Evolutionary conservation across 257 asterid genomes (phyloP).

Genomic region (Nicotiana knightiana): DNA sequence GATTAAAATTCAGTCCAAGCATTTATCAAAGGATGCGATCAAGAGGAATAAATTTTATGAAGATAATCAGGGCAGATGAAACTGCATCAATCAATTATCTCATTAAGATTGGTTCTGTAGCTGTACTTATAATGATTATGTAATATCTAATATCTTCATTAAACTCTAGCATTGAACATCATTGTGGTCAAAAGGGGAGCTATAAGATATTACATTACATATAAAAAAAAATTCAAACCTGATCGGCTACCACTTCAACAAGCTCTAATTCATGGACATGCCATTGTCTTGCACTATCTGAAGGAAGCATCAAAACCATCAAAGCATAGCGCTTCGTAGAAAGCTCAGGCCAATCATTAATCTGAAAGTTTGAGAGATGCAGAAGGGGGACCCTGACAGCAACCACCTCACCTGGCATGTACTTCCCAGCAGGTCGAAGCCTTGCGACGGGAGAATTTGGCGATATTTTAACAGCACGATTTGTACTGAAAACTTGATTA

Average conservation of each 20-base stretch:
- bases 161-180: not conserved
- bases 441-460: slow-evolving; percentile 86
- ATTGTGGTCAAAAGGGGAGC: not conserved
- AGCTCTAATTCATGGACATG: slow-evolving; percentile 94
- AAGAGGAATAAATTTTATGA: not conserved
- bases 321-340: slow-evolving; percentile 87
- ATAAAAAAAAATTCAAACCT: slow-evolving; percentile 39
- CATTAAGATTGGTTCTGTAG: not conserved
- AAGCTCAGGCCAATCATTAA: slow-evolving; percentile 95
- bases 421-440: slow-evolving; percentile 64
- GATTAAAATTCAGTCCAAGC: not conserved
- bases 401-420: slow-evolving; percentile 91
- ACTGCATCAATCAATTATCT: not conserved
- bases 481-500: slow-evolving; percentile 70
- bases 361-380: slow-evolving; percentile 84
- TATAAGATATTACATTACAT: not conserved
- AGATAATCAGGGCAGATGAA: not conserved
- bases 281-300: slow-evolving; percentile 96
- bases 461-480: slow-evolving; percentile 68
- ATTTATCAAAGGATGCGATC: not conserved
- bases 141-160: not conserved
- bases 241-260: slow-evolving; percentile 98
- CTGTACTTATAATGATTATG: not conserved
- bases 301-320: slow-evolving; percentile 97
- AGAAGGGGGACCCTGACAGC: slow-evolving; percentile 93